Conservation (phyloP, 139 green algal genomes). For the Chlamydomonas incerta region DNA sequence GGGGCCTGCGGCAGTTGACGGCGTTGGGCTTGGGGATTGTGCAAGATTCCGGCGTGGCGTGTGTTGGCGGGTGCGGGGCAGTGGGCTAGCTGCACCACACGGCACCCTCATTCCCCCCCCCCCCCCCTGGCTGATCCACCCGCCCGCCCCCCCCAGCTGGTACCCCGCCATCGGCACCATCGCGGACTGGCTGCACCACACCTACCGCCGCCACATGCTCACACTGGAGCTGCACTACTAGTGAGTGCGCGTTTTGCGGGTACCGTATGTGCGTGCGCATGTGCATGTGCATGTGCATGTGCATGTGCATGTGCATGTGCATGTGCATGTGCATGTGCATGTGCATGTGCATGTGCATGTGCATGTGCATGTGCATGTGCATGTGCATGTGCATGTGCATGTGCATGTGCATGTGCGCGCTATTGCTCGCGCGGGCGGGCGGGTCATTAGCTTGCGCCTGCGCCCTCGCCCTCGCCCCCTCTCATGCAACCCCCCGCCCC, state of each 20-base stretch:
- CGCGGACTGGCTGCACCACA: slow-evolving; percentile 25
- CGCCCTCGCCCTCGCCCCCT: not conserved
- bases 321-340: too few species aligned
- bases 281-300: too few species aligned
- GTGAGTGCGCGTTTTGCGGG: not conserved
- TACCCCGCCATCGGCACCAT: slow-evolving; percentile 21
- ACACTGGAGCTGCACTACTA: slow-evolving; percentile 34
- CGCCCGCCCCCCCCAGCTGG: slow-evolving; percentile 13
- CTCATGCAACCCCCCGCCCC: not conserved
- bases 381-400: too few species aligned
- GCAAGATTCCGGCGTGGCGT: too few species aligned
- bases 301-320: not conserved
- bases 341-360: too few species aligned
- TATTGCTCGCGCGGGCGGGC: too few species aligned
- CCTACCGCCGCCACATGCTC: slow-evolving; percentile 7
- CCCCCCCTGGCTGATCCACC: too few species aligned
- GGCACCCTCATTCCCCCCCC: not conserved
- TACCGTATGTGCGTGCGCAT: too few species aligned
- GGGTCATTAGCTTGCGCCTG: not conserved
- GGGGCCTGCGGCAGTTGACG: too few species aligned
- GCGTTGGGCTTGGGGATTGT: too few species aligned
- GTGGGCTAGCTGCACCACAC: not conserved
- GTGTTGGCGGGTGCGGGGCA: not conserved
- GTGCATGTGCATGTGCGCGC: too few species aligned
- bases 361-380: too few species aligned